These are phyloP conservation scores for peach (Prunus persica) DNA, from an alignment of 306 rosid genomes.

Conservation along the genomic window DNA sequence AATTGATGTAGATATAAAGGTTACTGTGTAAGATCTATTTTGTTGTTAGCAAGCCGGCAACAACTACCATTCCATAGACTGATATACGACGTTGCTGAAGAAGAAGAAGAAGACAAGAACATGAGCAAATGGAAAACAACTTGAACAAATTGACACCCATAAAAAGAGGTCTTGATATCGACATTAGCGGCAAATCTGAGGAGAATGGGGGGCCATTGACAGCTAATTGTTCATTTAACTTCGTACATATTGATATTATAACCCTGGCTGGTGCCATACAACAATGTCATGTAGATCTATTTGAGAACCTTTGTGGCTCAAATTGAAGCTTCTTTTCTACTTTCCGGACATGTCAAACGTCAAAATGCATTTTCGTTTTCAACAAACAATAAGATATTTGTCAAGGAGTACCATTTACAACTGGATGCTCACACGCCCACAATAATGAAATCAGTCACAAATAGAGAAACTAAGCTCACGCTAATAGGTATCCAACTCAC, in stretches of 20 bases:
- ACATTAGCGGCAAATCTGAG: slow-evolving; percentile 15
- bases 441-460: neutral
- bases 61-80: neutral
- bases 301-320: neutral
- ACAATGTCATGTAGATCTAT: neutral
- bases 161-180: neutral
- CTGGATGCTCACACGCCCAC: neutral
- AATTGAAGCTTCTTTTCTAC: neutral
- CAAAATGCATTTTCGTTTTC: neutral
- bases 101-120: neutral
- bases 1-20: neutral
- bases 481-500: neutral
- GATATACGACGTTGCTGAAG: neutral
- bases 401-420: neutral
- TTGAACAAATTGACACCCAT: neutral
- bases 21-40: neutral
- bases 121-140: neutral
- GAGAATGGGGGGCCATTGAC: neutral
- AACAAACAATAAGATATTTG: neutral
- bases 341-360: neutral
- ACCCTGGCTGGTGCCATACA: neutral
- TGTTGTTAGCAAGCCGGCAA: neutral
- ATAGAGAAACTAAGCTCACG: no score
- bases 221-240: neutral
- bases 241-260: neutral